Evolutionary conservation across 202 grass and related monocot genomes (phyloP), one percentile per base, ranked within the genome.

Genomic region (Saccharum hybrid): DNA sequence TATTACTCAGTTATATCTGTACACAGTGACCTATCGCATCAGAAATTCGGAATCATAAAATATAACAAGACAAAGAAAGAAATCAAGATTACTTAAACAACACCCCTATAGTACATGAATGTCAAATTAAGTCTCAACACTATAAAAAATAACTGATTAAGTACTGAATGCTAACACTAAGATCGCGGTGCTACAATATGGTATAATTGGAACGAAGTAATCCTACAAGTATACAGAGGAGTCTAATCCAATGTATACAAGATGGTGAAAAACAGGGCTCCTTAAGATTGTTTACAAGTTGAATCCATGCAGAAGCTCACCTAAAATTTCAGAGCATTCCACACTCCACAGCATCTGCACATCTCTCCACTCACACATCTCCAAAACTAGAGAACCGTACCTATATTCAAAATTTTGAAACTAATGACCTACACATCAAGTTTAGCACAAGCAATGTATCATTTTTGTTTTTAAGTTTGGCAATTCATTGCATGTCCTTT

Each of bases 211-310:
- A 70, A 70, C 39, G 38, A 85, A 41, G 52, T 36, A 40, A 28
- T 23, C 33, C 16, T 40, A 64, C 78, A 69, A 56, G 43, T 43
- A 23, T 19, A 66, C 3, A 7, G 22, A 63, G 15, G 64, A 21
- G 57, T 72, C 33, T 65, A 72, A 71, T 23, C 14, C 21, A 37
- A 34, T 12, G 18, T 67, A 36, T 49, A 66, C 3, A 13, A 79
- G 42, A 33, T 66, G 38, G 33, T 19, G 15, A 74, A 11, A 80
- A 80, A 80, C 37, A 73, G 10, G 22, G 31, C 26, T 39, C 40
- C 57, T 21, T 79, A 79, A 72, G 75, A 79, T 72, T 65, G 51
- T 10, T 15, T 76, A 84, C 16, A 60, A n/a, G 4, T n/a, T 76
- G 38, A 48, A 76, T 21, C 43, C 41, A 75, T 15, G 10, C 30